Conservation (phyloP, 2,329 filamentous ascomycete genomes). For the Xylaria polymorpha region DNA sequence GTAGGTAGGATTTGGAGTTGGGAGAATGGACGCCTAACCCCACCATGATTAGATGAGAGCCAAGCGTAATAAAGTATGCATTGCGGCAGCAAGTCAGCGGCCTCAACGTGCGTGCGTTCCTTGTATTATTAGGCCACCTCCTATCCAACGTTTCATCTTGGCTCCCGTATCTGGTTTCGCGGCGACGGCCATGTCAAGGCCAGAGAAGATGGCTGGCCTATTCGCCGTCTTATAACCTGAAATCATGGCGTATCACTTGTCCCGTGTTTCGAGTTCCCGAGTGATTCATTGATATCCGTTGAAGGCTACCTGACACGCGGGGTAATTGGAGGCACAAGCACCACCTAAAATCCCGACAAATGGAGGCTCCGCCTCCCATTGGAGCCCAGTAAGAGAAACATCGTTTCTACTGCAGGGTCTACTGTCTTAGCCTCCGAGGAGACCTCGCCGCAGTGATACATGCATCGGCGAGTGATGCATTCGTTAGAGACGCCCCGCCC, state of each 20-base stretch:
- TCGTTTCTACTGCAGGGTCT: not conserved
- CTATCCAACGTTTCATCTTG: not conserved
- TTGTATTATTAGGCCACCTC: not conserved
- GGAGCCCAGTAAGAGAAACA: conserved; percentile 3
- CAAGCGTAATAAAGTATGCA: not conserved
- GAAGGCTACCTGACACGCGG: conserved; percentile 21
- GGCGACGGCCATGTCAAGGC: not conserved
- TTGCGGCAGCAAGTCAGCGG: not conserved
- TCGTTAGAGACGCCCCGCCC: conserved; percentile 3
- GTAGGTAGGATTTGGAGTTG: not conserved
- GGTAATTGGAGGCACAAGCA: conserved; percentile 21
- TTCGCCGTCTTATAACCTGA: conserved; percentile 4
- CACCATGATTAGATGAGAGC: not conserved
- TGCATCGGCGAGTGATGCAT: conserved; percentile 20
- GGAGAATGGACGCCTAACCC: conserved; percentile 3
- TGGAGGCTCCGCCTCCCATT: conserved; percentile 7
- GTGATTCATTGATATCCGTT: conserved; percentile 5
- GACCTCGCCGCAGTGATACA: conserved; percentile 16
- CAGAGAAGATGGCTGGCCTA: not conserved
- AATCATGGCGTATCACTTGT: not conserved
- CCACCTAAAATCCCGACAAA: not conserved
- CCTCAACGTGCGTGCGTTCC: not conserved
- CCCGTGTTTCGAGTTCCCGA: conserved; percentile 7
- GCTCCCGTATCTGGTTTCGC: not conserved
- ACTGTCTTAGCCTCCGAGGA: not conserved